phyloP scores from a whole-genome alignment of 345 rosid species.

The Hypericum androsaemum region DNA sequence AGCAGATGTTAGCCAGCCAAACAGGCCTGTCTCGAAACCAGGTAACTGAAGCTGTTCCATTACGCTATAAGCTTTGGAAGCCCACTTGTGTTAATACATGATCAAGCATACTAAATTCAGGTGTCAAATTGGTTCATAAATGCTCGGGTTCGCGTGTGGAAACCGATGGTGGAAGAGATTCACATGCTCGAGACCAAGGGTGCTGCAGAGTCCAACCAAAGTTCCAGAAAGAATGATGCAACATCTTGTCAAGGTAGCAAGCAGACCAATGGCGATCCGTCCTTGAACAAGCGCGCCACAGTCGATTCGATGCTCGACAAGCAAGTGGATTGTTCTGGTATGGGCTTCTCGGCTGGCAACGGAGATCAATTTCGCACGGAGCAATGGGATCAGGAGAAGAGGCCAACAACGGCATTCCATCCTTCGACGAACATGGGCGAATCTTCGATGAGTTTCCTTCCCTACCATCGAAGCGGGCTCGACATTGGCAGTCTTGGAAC shows the following conservation, averaged over 20 bases:
- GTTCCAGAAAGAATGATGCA: slow-evolving; percentile 11
- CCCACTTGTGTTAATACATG: too few species aligned
- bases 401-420: slow-evolving; percentile 27
- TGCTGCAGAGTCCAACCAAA: slow-evolving; percentile 18
- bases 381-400: slow-evolving; percentile 35
- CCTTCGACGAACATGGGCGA: slow-evolving; percentile 26
- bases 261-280: slow-evolving; percentile 15
- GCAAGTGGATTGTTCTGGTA: slow-evolving; percentile 16
- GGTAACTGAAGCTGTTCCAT: slow-evolving; percentile 17
- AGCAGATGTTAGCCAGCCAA: slow-evolving; percentile 52
- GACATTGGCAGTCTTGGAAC: slow-evolving; percentile 35
- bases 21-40: slow-evolving; percentile 54
- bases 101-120: slow-evolving; percentile 15
- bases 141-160: slow-evolving; percentile 55
- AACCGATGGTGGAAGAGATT: slow-evolving; percentile 62
- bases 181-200: slow-evolving; percentile 46
- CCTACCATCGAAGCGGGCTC: slow-evolving; percentile 24
- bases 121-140: slow-evolving; percentile 67
- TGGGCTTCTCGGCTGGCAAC: slow-evolving; percentile 7
- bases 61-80: too few species aligned
- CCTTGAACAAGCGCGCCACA: slow-evolving; percentile 13
- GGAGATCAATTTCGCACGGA: slow-evolving; percentile 12
- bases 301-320: slow-evolving; percentile 12
- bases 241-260: slow-evolving; percentile 17
- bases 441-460: slow-evolving; percentile 30